These are phyloP conservation scores for Cladobotryum protrusum DNA, from an alignment of 2,329 filamentous ascomycete species.

Conservation along the genomic window DNA sequence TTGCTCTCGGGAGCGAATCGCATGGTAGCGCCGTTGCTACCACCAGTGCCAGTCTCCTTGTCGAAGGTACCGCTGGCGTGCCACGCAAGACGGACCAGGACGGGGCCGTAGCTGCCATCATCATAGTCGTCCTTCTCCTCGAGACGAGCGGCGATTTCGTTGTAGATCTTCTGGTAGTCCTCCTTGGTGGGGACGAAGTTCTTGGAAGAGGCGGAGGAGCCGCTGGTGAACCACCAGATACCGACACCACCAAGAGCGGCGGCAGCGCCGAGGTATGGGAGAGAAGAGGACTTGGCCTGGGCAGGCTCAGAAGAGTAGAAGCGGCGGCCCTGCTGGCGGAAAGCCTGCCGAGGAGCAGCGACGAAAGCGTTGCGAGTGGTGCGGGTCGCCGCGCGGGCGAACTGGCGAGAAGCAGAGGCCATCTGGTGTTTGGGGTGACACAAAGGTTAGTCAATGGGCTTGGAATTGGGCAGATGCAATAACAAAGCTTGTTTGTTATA, in stretches of 20 bases:
- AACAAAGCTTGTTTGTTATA: no score
- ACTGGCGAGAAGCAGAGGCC: slow-evolving; percentile 44
- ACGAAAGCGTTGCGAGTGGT: slow-evolving; percentile 53
- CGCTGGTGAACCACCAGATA: slow-evolving; percentile 59
- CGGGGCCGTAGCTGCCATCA: slow-evolving; percentile 91
- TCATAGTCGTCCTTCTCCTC: slow-evolving; percentile 94
- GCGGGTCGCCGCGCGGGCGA: slow-evolving; percentile 54
- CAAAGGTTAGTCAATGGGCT: neutral
- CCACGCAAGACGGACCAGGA: slow-evolving; percentile 87
- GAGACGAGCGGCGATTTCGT: slow-evolving; percentile 71
- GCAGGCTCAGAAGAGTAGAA: slow-evolving; percentile 69
- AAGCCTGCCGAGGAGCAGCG: slow-evolving; percentile 56
- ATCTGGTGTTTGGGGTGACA: slow-evolving; percentile 17
- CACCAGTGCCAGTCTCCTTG: slow-evolving; percentile 78
- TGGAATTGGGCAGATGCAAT: no score
- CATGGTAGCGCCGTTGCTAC: slow-evolving; percentile 96
- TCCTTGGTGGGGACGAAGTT: slow-evolving; percentile 68
- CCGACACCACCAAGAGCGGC: slow-evolving; percentile 57
- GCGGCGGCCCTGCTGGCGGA: slow-evolving; percentile 69
- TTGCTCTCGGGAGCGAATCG: slow-evolving; percentile 82
- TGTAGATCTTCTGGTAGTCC: slow-evolving; percentile 94
- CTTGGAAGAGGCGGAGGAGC: slow-evolving; percentile 43
- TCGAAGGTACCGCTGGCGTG: slow-evolving; percentile 92
- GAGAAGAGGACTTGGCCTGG: slow-evolving; percentile 42
- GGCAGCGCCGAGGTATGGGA: slow-evolving; percentile 55